Conservation (phyloP, 441 rosid genomes). For the Erodium texanum region DNA sequence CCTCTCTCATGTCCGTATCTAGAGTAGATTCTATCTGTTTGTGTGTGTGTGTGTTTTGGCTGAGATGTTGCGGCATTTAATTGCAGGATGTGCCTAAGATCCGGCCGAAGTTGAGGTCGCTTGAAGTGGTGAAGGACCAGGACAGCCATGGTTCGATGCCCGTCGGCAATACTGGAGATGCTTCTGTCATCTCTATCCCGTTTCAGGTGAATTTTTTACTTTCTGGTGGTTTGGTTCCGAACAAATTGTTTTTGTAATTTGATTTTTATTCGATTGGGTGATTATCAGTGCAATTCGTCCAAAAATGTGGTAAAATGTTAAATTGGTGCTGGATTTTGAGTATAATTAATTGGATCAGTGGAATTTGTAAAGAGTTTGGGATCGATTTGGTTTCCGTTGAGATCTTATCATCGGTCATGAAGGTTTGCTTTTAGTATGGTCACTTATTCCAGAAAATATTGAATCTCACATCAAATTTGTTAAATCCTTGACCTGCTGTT, state of each 20-base stretch:
- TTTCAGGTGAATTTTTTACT: slow-evolving; percentile 48
- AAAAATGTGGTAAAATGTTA: background rate
- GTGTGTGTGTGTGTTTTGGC: background rate
- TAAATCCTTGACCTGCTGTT: background rate
- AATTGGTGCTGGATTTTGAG: slow-evolving; percentile 7
- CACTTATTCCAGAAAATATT: background rate
- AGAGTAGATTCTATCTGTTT: background rate
- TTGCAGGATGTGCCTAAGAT: slow-evolving; percentile 44
- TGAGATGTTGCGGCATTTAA: slow-evolving; percentile 11
- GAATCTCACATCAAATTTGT: background rate
- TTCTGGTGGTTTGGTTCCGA: background rate
- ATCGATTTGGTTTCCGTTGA: background rate
- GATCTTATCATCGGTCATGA: background rate
- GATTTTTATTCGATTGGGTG: background rate
- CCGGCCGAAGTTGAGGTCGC: slow-evolving; percentile 45
- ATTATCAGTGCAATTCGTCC: background rate
- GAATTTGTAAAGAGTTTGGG: background rate
- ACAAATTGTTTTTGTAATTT: background rate
- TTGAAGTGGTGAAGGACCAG: slow-evolving; percentile 33
- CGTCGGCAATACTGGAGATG: slow-evolving; percentile 60
- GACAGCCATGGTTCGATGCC: slow-evolving; percentile 35
- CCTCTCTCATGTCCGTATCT: slow-evolving; percentile 36
- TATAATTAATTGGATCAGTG: background rate
- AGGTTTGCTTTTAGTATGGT: background rate
- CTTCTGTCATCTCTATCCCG: slow-evolving; percentile 48